Base-by-base conservation (phyloP, 768 basidiomycete species). In the Chalciporus piperatus region DNA sequence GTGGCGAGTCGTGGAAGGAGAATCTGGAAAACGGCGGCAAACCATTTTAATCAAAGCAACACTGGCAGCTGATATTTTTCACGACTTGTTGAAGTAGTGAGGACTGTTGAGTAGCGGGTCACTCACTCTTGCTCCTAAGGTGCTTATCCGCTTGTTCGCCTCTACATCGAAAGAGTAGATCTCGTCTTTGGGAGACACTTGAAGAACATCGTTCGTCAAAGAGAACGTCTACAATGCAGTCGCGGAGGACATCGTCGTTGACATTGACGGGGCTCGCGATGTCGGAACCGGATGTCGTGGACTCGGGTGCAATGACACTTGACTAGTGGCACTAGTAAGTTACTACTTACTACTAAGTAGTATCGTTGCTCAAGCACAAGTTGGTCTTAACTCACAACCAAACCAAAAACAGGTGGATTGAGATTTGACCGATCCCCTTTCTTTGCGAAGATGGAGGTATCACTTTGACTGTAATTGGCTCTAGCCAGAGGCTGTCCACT, bases 31-130 rank as follows among this genome's bases (percentile, higher is more conserved):
- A n/a, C 10, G n/a, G 14, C 16, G 38, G 49, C 65, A 47, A 59
- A 88, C 87, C 82, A 98, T 98, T 79, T 98, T 99, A 60, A 98
- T 92, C 47, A 99, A 72, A 12, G 96, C 93, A 23, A 98, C n/a
- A n/a, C n/a, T n/a, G n/a, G n/a, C 83, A 0, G 92, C 92, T 0
- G 93, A 96, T 61, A 99, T 98, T 74, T 92, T 95, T 70, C 89
- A 99, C 70, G 82, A 78, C 65, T n/a, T n/a, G n/a, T 86, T 92
- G 72, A 90, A 89, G 72, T 85, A 85, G 59, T 88, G 84, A 0
- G 86, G 85, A 57, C 89, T 92, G 57, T 54, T 23, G 28, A 28
- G 33, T 8, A 23, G 48, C 4, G n/a, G 19, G 22, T 19, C 8
- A 75, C 81, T 65, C 57, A 95, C 94, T 98, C 96, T 62, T 83